Evolutionary conservation across 257 asterid genomes (phyloP).

Genomic region (Ballota nigra): DNA sequence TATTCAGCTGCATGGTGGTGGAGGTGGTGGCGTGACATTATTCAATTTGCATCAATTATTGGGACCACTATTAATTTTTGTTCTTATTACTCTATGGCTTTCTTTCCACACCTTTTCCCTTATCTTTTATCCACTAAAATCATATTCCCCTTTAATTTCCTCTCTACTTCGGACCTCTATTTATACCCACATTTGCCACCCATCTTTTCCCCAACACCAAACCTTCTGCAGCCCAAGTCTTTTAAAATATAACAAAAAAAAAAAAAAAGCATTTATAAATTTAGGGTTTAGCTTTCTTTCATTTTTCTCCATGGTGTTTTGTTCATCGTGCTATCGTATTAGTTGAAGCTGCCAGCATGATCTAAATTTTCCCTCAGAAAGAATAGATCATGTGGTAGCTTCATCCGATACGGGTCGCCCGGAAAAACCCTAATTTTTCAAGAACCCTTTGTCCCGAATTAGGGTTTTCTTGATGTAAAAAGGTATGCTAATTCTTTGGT

Average conservation of each 20-base stretch:
- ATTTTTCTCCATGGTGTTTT: neutral
- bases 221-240: neutral
- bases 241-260: neutral
- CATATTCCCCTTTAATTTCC: constrained; percentile 18
- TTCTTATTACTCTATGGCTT: constrained; percentile 28
- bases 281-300: neutral
- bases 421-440: constrained; percentile 27
- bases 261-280: neutral
- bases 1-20: constrained; percentile 43
- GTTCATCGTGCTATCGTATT: constrained; percentile 37
- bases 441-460: constrained; percentile 17
- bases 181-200: constrained; percentile 27
- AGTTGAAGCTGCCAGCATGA: constrained; percentile 96
- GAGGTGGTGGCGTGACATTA: constrained; percentile 47
- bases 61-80: constrained; percentile 45
- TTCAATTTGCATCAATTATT: constrained; percentile 39
- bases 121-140: constrained; percentile 35
- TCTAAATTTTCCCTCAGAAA: constrained; percentile 51
- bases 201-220: neutral
- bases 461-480: constrained; percentile 24
- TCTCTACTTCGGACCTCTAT: constrained; percentile 28
- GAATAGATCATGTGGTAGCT: constrained; percentile 81
- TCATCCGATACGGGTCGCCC: constrained; percentile 51
- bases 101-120: constrained; percentile 25
- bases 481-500: constrained; percentile 10